Conservation (phyloP, 2,329 filamentous ascomycete genomes). For the Fusarium heterosporum region DNA sequence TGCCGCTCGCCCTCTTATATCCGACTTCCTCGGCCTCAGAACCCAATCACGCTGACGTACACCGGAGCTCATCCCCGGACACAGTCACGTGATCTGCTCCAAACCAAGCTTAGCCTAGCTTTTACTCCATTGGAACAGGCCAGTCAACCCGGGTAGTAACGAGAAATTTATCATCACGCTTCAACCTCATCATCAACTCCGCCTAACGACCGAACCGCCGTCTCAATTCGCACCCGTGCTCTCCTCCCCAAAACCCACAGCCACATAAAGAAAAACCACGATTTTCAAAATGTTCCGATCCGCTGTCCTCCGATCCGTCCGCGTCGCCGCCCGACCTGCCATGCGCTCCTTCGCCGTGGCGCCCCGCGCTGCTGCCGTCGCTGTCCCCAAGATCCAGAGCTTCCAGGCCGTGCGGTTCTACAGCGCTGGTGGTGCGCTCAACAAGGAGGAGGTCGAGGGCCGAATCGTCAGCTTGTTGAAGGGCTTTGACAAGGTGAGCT, state of each 20-base stretch:
- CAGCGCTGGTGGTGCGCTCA: constrained; percentile 81
- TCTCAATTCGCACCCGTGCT: constrained; percentile 31
- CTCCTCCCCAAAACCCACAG: constrained; percentile 13
- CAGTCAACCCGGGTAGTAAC: constrained; percentile 50
- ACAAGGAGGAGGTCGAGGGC: constrained; percentile 87
- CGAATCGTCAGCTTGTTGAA: constrained; percentile 92
- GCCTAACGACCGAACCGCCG: constrained; percentile 19
- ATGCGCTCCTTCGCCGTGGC: constrained; percentile 70
- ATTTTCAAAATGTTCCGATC: constrained; percentile 81
- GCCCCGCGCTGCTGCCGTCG: constrained; percentile 67
- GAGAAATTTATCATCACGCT: constrained; percentile 61
- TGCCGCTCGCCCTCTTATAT: background rate
- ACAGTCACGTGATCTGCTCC: constrained; percentile 43
- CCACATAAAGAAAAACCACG: background rate
- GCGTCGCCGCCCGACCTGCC: constrained; percentile 63
- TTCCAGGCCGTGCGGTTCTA: constrained; percentile 84
- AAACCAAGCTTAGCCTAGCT: constrained; percentile 45
- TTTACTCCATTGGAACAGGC: constrained; percentile 31
- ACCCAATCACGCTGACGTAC: constrained; percentile 41
- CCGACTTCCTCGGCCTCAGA: constrained; percentile 29
- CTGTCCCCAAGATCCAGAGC: constrained; percentile 70
- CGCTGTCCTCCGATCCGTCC: constrained; percentile 80
- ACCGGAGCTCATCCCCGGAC: constrained; percentile 1
- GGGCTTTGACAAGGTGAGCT: constrained; percentile 88
- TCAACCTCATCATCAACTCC: constrained; percentile 29